Conservation (phyloP, 768 basidiomycete genomes). For the Mycena epipterygia region DNA sequence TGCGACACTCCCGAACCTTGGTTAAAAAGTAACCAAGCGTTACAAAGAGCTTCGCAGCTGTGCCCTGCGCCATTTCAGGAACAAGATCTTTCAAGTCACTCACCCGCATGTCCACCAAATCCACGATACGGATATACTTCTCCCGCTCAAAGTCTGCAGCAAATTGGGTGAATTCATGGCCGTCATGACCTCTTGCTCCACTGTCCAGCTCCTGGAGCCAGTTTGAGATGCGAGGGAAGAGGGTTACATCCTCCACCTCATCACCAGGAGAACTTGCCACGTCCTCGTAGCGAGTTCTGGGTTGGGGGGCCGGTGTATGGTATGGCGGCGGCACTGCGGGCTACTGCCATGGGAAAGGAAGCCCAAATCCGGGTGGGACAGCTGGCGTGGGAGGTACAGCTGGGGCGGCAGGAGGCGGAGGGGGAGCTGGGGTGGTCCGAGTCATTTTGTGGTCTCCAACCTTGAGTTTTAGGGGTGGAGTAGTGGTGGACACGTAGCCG, state of each 20-base stretch:
- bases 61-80: neutral
- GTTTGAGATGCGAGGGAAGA: neutral
- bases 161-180: neutral
- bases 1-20: too few species aligned
- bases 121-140: conserved; percentile 8
- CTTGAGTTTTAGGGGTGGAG: conserved; percentile 3
- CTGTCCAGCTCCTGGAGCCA: neutral
- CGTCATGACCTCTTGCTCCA: neutral
- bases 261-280: neutral
- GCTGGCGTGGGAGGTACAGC: neutral
- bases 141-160: neutral
- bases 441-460: neutral
- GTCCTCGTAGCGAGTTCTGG: neutral
- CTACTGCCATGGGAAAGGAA: neutral
- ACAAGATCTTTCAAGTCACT: neutral
- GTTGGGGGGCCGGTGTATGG: conserved; percentile 1
- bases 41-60: neutral
- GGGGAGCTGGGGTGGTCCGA: neutral
- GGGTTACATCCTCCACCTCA: neutral
- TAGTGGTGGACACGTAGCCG: neutral
- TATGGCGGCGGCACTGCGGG: neutral
- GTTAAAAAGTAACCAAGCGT: too few species aligned
- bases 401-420: neutral
- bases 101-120: neutral
- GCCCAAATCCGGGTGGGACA: too few species aligned